Evolutionary conservation across 208 protist species (phyloP), one percentile per base, ranked within the genome.

Genomic region (Wallacemonas sp.): DNA sequence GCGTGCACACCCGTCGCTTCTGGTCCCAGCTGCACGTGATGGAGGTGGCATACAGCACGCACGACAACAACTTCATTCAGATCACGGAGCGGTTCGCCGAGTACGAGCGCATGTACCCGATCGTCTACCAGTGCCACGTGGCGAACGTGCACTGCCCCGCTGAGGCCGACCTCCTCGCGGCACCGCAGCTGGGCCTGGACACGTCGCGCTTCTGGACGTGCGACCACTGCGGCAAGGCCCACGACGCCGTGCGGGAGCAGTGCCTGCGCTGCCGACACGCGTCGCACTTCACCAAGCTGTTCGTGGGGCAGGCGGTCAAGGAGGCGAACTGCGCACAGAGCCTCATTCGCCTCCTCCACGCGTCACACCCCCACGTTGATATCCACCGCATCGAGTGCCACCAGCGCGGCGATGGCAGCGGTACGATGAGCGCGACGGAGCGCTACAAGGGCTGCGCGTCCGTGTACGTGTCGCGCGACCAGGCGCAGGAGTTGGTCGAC

Each of bases 21-120:
- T 92, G 85, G 85, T 72, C 78, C 27, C 81, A 88, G 68, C 56
- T 88, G 32, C 79, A 88, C 62, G 81, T 87, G 57, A 75, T 92
- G 77, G 76, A 88, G 61, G 54, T 87, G 33, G 81, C 80, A 0
- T 76, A 72, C 73, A 85, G 73, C 68, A 88, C 76, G 12, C 36
- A 67, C 23, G 43, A 72, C 14, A 85, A 84, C 64, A 80, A 81
- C 65, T 90, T 90, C 39, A 54, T 83, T 14, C 72, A 87, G 60
- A 65, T 87, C 61, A 83, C 80, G 23, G 64, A 86, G 58, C 79
- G 77, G 26, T 85, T 90, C 44, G 19, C 78, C n/a, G 36, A 75
- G 61, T 80, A 85, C 41, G 71, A 81, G 66, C 69, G 63, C 34
- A 83, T 87, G 74, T 90, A 80, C 48, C 74, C 84, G 0, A 81